Base-by-base conservation (phyloP, 257 asterid species). In the Salvia hispanica region DNA sequence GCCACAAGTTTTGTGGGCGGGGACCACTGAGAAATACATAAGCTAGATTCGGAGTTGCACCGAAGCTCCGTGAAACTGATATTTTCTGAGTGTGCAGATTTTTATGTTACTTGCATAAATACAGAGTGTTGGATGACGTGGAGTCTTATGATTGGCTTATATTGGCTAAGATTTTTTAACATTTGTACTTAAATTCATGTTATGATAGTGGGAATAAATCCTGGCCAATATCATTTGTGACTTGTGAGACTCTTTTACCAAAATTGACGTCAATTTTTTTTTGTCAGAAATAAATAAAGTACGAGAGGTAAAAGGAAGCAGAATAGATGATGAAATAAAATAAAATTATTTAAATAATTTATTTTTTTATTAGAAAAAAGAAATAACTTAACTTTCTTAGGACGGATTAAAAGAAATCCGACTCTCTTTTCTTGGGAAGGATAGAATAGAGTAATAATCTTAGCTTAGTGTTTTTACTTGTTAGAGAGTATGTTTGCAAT, bases 1-100 rank as follows among this genome's bases (percentile, higher is more conserved):
- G 83, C 93, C 96, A 88, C 91, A 86, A 72, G 78, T 81, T 84
- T 77, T 74, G 7, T 48, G 25, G 40, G 64, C 74, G 88, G 85
- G 88, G 89, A 61, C 39, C 82, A 79, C 36, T 14, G 18, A 5
- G 9, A 77, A 72, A 55, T 5, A 53, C 48, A 21, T 60, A 25
- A 25, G 31, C 37, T 62, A 64, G 76, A 74, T 64, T 69, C 77
- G 70, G 36, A 25, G 79, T 67, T 67, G 79, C 74, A 81, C 64
- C 71, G 62, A 57, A 48, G 7, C 47, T 53, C 36, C 48, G 80
- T 75, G 79, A 80, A 70, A 71, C 81, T 37, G 13, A 10, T 45
- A 8, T 44, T 8, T 67, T 59, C 44, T 8, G 64, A 57, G 72
- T 54, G 71, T 37, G 61, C 74, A 57, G 9, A 58, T 9, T 11